These are phyloP conservation scores for Boletus insuetus DNA, from an alignment of 768 basidiomycete species.

Conservation along the genomic window DNA sequence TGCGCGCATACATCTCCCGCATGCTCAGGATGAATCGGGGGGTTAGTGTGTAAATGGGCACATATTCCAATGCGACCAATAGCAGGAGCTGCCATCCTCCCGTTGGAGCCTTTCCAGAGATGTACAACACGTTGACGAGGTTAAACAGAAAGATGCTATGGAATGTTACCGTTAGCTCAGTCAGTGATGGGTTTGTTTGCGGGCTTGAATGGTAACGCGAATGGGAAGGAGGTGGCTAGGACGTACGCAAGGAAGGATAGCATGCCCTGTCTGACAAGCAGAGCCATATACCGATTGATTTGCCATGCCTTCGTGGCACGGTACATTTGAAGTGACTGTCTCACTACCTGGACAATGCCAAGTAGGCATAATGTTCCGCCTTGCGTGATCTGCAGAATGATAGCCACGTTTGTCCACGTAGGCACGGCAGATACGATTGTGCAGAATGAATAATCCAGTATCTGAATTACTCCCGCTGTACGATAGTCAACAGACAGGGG, in stretches of 20 bases:
- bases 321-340: neutral
- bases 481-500: neutral
- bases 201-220: neutral
- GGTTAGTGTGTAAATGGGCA: neutral
- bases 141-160: neutral
- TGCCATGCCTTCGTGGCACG: neutral
- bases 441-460: neutral
- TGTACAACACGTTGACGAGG: neutral
- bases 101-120: neutral
- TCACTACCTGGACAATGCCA: neutral
- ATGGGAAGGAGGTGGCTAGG: too few species aligned
- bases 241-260: conserved; percentile 1
- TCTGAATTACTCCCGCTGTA: neutral
- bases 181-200: neutral
- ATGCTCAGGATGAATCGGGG: neutral
- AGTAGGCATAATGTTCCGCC: neutral
- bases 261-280: neutral
- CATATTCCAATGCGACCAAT: neutral
- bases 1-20: neutral
- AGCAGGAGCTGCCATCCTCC: neutral
- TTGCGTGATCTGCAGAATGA: neutral
- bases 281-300: neutral
- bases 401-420: neutral
- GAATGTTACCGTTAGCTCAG: neutral
- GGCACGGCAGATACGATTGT: too few species aligned